Base-by-base conservation (phyloP, 352 stramenopile genomes). In the Phytophthora aleatoria region DNA sequence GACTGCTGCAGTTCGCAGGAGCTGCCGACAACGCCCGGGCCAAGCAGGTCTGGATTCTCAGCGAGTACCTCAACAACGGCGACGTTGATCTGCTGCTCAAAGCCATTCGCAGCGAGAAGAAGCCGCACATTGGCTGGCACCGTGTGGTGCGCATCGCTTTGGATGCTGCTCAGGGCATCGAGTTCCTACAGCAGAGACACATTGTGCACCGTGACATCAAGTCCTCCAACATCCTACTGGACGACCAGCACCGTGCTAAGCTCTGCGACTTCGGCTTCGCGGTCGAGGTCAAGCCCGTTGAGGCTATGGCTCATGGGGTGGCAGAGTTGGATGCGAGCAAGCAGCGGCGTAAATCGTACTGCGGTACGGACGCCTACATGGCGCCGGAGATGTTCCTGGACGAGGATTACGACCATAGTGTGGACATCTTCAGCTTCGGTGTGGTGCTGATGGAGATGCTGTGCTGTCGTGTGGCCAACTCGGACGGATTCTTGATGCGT, bases 111-210 rank as follows among this genome's bases (percentile, higher is more conserved):
- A 82, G 65, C 9, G 71, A 70, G 1, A 67, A 69, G 13, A 67
- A 70, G 33, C 5, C 55, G 1, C 85, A 94, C 35, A 54, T 90
- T 26, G 83, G 85, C 24, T 95, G 87, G 87, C 52, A 71, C 9
- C 50, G 72, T 12, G 78, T 91, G 44, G 65, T 79, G 11, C 83
- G 81, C 41, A 90, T 94, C 44, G 86, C 84, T 11, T 67, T 94
- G 26, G 87, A 96, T 48, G 75, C 86, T 5, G 94, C 96, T 0
- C 76, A 89, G 50, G 97, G 95, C 59, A 93, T 99, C 55, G 83
- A 92, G 50, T 99, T 99, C 77, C 71, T 99, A 53, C 97, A 99
- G 76, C 76, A 79, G 43, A 75, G 76, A 31, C 71, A 77, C 51
- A 84, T 94, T 56, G 88, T 96, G 55, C 87, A 96, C 50, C 79